These are phyloP conservation scores for Stentor coeruleus DNA, from an alignment of 73 alveolate genomes.

Conservation along the genomic window DNA sequence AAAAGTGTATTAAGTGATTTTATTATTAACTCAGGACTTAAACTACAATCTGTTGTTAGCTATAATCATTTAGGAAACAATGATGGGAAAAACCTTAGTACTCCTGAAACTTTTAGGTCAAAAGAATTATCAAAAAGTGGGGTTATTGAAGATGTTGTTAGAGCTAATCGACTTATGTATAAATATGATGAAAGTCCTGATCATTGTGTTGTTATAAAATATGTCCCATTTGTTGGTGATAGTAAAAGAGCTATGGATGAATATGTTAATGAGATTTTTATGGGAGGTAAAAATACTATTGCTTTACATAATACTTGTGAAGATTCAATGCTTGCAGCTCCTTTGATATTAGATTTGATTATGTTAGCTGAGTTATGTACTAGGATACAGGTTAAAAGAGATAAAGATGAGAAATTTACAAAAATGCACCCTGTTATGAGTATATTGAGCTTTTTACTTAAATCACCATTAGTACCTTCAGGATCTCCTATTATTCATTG, in stretches of 20 bases:
- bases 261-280: constrained; percentile 83
- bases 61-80: constrained; percentile 96
- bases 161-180: constrained; percentile 75
- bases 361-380: constrained; percentile 81
- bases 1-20: constrained; percentile 78
- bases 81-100: constrained; percentile 92
- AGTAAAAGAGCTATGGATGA: constrained; percentile 96
- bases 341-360: constrained; percentile 83
- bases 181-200: constrained; percentile 79
- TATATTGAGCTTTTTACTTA: constrained; percentile 67
- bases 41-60: constrained; percentile 73
- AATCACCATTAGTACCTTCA: constrained; percentile 79
- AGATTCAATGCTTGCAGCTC: constrained; percentile 96
- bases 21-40: constrained; percentile 61
- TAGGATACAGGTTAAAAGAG: constrained; percentile 39
- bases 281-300: constrained; percentile 91
- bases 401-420: not conserved
- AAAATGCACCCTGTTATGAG: constrained; percentile 67
- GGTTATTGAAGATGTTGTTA: constrained; percentile 89
- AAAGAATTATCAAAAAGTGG: constrained; percentile 88
- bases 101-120: constrained; percentile 81
- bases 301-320: constrained; percentile 91
- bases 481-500: constrained; percentile 66
- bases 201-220: constrained; percentile 91
- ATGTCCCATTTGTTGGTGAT: constrained; percentile 95